These are phyloP conservation scores for Sphagnurus paluster DNA, from an alignment of 1,284 basidiomycete genomes.

Conservation along the genomic window DNA sequence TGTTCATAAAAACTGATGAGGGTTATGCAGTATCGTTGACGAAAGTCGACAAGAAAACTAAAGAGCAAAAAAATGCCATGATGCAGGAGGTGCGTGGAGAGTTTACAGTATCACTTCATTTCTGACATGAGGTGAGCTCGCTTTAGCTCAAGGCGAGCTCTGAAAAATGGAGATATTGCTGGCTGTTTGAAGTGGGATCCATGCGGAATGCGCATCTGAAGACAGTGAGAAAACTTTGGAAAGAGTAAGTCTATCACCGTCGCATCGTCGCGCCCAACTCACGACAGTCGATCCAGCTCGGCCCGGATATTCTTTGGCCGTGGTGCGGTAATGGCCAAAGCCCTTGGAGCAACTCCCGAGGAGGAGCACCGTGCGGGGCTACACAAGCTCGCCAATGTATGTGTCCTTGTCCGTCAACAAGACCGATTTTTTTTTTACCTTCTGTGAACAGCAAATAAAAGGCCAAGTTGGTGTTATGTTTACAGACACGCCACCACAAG, in stretches of 20 bases:
- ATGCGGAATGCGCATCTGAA: conserved; percentile 96
- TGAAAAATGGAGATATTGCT: conserved; percentile 92
- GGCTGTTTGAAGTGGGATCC: conserved; percentile 92
- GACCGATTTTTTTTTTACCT: not conserved
- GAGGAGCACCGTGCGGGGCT: conserved; percentile 86
- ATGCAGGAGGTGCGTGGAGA: conserved; percentile 70
- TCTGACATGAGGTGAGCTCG: not conserved
- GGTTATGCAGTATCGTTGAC: conserved; percentile 64
- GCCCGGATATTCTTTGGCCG: conserved; percentile 93
- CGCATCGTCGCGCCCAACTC: conserved; percentile 12
- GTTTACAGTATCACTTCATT: not conserved
- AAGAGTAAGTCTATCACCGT: conserved; percentile 61
- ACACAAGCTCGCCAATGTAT: conserved; percentile 76
- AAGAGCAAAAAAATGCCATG: conserved; percentile 81
- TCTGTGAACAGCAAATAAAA: conserved; percentile 70
- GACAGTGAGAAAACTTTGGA: conserved; percentile 92
- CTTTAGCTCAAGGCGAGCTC: conserved; percentile 70
- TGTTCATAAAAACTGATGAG: conserved; percentile 6
- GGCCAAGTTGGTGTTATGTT: conserved; percentile 94
- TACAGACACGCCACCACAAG: conserved; percentile 84
- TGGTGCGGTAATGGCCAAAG: conserved; percentile 94
- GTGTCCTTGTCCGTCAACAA: conserved; percentile 25
- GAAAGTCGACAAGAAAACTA: conserved; percentile 81
- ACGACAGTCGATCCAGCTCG: conserved; percentile 46
- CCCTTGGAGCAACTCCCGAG: conserved; percentile 86